These are phyloP conservation scores for Skeletonema costatum DNA, from an alignment of 108 stramenopile species.

Conservation along the genomic window DNA sequence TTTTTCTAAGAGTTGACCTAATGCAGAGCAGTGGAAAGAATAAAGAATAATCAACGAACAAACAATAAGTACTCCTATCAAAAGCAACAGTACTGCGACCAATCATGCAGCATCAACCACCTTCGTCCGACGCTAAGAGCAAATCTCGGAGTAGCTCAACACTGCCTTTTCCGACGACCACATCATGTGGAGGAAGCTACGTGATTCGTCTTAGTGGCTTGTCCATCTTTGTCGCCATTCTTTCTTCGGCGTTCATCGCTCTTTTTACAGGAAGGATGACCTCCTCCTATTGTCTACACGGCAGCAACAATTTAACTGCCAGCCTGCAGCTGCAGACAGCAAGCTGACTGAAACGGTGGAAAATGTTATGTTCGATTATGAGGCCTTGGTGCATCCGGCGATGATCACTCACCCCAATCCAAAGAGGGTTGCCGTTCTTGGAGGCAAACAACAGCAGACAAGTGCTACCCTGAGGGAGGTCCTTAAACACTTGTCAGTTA, in stretches of 20 bases:
- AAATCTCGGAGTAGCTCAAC: too few relatives aligned
- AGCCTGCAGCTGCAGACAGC: too few relatives aligned
- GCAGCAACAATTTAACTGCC: not conserved
- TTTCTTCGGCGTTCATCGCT: not conserved
- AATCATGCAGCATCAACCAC: too few relatives aligned
- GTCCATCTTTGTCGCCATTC: not conserved
- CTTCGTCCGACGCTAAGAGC: too few relatives aligned
- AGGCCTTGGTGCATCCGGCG: slow-evolving; percentile 92
- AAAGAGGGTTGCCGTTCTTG: slow-evolving; percentile 87
- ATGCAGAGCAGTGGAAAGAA: too few relatives aligned
- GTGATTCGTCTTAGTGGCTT: not conserved
- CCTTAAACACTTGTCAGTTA: not conserved
- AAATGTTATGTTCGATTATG: slow-evolving; percentile 61
- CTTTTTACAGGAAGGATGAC: not conserved
- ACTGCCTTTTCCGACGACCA: too few relatives aligned
- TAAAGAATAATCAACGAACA: too few relatives aligned
- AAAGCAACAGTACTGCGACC: too few relatives aligned
- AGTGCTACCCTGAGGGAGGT: not conserved
- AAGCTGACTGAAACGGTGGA: not conserved
- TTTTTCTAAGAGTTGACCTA: too few relatives aligned
- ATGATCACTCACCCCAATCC: slow-evolving; percentile 90
- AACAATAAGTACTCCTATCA: too few relatives aligned
- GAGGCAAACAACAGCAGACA: slow-evolving; percentile 38
- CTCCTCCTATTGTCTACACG: not conserved
- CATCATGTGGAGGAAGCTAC: not conserved